These are phyloP conservation scores for Populus hybrid DNA, from an alignment of 441 rosid species.

Conservation along the genomic window DNA sequence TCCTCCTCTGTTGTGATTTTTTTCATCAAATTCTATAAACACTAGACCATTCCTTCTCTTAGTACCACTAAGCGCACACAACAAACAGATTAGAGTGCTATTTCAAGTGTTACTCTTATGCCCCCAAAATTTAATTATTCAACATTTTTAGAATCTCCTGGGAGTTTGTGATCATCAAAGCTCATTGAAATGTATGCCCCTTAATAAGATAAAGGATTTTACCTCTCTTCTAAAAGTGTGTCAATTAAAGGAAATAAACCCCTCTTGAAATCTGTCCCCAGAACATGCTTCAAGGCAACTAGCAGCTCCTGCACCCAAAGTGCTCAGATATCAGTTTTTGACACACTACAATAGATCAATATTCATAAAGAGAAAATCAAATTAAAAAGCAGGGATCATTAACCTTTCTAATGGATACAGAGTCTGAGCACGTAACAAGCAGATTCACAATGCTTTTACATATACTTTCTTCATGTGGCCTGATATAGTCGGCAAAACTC, in stretches of 20 bases:
- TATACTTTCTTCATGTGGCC: constrained; percentile 95
- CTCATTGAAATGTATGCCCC: neutral
- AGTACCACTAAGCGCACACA: neutral
- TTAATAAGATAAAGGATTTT: constrained; percentile 8
- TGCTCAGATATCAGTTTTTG: constrained; percentile 18
- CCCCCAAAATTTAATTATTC: neutral
- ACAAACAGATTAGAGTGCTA: neutral
- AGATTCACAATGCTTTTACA: constrained; percentile 97
- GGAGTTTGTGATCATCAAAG: constrained; percentile 12
- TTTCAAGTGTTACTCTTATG: neutral
- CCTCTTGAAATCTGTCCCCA: constrained; percentile 98
- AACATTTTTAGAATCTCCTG: constrained; percentile 5
- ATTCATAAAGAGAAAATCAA: constrained; percentile 11
- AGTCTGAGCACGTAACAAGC: constrained; percentile 97
- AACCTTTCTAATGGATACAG: constrained; percentile 95
- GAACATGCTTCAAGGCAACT: constrained; percentile 94
- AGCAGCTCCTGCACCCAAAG: constrained; percentile 77
- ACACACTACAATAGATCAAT: constrained; percentile 16
- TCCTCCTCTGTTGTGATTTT: neutral
- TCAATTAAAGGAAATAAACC: constrained; percentile 97
- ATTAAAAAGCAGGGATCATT: constrained; percentile 14
- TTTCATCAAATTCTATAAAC: neutral
- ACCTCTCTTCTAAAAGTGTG: constrained; percentile 94
- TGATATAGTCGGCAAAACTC: constrained; percentile 91
- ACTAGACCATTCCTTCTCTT: neutral